phyloP scores from a whole-genome alignment of 306 rosid species.

The Inga oerstediana region DNA sequence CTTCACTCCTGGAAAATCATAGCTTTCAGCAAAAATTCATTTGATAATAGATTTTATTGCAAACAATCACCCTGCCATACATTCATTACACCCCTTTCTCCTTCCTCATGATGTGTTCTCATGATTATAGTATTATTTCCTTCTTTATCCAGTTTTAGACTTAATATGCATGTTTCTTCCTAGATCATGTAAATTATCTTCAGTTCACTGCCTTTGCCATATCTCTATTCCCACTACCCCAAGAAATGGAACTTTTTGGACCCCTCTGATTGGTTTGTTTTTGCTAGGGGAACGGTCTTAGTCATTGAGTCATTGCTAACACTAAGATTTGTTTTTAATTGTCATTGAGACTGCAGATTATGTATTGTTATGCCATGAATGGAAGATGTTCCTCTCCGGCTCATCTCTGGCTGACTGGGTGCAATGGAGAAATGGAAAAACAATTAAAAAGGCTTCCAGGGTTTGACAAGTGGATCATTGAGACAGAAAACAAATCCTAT shows the following conservation, averaged over 20 bases:
- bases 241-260: not conserved
- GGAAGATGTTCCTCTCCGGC: constrained; percentile 72
- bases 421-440: constrained; percentile 68
- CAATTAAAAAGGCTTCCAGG: constrained; percentile 76
- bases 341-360: constrained; percentile 59
- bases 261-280: not conserved
- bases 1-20: not conserved
- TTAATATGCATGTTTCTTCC: not conserved
- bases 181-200: not conserved
- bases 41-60: not conserved
- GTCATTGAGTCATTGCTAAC: not conserved
- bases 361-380: constrained; percentile 87
- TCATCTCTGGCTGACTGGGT: constrained; percentile 93
- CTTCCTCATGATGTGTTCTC: not conserved
- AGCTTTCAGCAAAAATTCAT: too few relatives aligned
- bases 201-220: not conserved
- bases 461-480: constrained; percentile 81
- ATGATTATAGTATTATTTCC: not conserved
- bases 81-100: not conserved
- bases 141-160: not conserved
- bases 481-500: constrained; percentile 68
- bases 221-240: not conserved
- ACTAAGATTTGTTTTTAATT: not conserved
- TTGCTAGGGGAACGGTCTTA: not conserved
- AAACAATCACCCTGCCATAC: not conserved